Conservation (phyloP, 140 eudicot species). For the Cichorium intybus region DNA sequence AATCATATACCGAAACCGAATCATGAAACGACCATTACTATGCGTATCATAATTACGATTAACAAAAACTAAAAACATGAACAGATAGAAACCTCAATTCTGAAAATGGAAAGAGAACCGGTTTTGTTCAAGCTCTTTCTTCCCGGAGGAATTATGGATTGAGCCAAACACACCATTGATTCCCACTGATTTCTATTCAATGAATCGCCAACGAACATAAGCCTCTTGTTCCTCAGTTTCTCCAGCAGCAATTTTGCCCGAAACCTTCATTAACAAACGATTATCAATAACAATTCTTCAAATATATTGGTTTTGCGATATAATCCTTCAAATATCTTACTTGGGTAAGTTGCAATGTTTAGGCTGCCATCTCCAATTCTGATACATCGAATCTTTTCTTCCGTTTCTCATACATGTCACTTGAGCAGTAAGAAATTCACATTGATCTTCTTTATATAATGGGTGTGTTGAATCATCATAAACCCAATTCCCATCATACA, state of each 20-base stretch:
- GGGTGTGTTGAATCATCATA: constrained; percentile 80
- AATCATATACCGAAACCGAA: too few species aligned
- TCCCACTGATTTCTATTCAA: constrained; percentile 95
- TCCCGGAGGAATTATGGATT: constrained; percentile 73
- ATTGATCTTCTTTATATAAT: constrained; percentile 69
- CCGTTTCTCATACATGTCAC: constrained; percentile 93
- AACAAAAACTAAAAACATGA: neutral
- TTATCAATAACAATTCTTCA: neutral
- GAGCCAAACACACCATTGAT: constrained; percentile 96
- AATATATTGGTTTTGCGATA: neutral
- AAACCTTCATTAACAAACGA: constrained; percentile 41
- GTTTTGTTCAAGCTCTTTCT: constrained; percentile 77
- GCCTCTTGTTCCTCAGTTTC: constrained; percentile 94
- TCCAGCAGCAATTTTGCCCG: constrained; percentile 68
- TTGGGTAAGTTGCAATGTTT: constrained; percentile 81
- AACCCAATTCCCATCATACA: constrained; percentile 84
- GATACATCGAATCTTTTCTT: constrained; percentile 72
- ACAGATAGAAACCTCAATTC: constrained; percentile 60
- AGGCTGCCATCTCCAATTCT: constrained; percentile 98
- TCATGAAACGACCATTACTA: neutral
- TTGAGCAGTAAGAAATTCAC: constrained; percentile 83
- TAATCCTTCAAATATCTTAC: constrained; percentile 38
- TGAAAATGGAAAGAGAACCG: constrained; percentile 80
- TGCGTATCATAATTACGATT: neutral
- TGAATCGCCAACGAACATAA: constrained; percentile 98